Evolutionary conservation across 2,329 filamentous ascomycete genomes (phyloP).

Genomic region (Neopestalotiopsis clavispora): DNA sequence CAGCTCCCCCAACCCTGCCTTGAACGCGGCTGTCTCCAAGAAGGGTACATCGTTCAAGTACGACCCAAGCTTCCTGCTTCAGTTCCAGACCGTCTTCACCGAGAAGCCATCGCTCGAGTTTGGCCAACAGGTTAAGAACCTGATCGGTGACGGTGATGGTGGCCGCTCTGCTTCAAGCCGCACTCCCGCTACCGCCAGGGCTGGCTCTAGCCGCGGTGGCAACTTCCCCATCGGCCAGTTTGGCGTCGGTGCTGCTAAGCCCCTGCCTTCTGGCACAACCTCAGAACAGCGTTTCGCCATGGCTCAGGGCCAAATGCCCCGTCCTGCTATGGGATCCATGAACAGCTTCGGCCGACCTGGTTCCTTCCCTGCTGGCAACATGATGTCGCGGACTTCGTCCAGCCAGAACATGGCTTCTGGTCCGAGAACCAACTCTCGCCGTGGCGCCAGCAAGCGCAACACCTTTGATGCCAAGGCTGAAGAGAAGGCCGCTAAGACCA

Average conservation of each 20-base stretch:
- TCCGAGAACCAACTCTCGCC: slow-evolving; percentile 66
- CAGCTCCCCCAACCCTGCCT: slow-evolving; percentile 86
- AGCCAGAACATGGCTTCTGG: slow-evolving; percentile 68
- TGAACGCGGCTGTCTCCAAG: slow-evolving; percentile 80
- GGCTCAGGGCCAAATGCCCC: slow-evolving; percentile 56
- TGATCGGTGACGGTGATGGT: slow-evolving; percentile 77
- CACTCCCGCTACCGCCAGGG: slow-evolving; percentile 57
- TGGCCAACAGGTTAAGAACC: slow-evolving; percentile 86
- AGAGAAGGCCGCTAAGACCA: slow-evolving; percentile 77
- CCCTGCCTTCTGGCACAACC: slow-evolving; percentile 76
- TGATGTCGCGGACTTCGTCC: slow-evolving; percentile 71
- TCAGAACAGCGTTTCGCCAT: slow-evolving; percentile 77
- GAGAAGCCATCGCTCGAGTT: slow-evolving; percentile 96
- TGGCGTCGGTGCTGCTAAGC: slow-evolving; percentile 52
- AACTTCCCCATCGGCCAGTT: slow-evolving; percentile 74
- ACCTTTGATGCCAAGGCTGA: slow-evolving; percentile 61
- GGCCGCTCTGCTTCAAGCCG: slow-evolving; percentile 66
- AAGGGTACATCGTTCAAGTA: slow-evolving; percentile 90
- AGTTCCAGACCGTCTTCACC: slow-evolving; percentile 95
- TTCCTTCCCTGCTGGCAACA: slow-evolving; percentile 64
- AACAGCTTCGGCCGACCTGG: slow-evolving; percentile 65
- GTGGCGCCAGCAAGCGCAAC: slow-evolving; percentile 68
- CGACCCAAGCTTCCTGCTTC: slow-evolving; percentile 91
- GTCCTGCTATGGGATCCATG: slow-evolving; percentile 56
- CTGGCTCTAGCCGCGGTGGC: slow-evolving; percentile 57